A percentile compares a stretch with the other conserved stretches of the same genome.
Evolutionary conservation across 169 alveolate species (phyloP).

Genomic region (Plasmodium sp.): DNA sequence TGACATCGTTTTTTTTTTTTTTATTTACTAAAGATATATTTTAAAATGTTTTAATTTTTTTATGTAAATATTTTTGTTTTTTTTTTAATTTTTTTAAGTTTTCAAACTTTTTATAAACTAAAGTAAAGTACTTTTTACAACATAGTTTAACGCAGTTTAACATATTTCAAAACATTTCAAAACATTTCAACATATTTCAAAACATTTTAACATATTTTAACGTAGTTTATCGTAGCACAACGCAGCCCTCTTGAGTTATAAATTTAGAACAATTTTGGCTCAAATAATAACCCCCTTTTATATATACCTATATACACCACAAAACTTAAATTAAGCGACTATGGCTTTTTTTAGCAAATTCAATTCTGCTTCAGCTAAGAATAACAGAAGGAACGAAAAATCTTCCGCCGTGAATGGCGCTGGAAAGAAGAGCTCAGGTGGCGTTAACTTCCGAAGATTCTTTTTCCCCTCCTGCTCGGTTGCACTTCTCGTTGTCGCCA

Average conservation of each 20-base stretch:
- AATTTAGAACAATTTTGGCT: not conserved
- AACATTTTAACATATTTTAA: not conserved
- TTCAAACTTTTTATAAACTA: not conserved
- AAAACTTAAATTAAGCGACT: not conserved
- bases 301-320: not conserved
- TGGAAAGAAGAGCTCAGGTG: not conserved
- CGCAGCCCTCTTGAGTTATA: not conserved
- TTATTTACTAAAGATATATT: not conserved
- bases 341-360: not conserved
- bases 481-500: not conserved
- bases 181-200: too few relatives aligned
- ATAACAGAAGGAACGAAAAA: not conserved
- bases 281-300: not conserved
- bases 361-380: conserved; percentile 1
- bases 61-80: not conserved
- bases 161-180: too few relatives aligned
- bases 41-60: not conserved
- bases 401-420: not conserved
- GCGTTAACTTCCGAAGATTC: not conserved
- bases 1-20: not conserved
- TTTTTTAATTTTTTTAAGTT: not conserved
- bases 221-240: not conserved
- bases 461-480: not conserved
- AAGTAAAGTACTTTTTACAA: not conserved
- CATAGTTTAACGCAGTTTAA: not conserved